Evolutionary conservation across 257 asterid genomes (phyloP).

Genomic region (Nicotiana noctiflora): DNA sequence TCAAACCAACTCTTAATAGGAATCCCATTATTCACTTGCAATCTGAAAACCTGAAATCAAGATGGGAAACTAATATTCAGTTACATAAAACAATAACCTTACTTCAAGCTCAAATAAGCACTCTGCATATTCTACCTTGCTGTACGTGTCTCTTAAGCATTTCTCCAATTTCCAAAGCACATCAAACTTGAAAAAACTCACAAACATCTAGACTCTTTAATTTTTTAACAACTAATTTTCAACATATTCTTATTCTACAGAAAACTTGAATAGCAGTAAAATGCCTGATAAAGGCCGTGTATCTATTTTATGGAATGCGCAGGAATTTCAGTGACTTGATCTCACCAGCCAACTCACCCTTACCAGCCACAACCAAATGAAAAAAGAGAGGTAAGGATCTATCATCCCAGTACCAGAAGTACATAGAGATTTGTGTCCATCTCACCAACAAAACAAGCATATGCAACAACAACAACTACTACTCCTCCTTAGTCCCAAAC

Average conservation of each 20-base stretch:
- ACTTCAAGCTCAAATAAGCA: not conserved
- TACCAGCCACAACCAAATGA: not conserved
- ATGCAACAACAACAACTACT: not conserved
- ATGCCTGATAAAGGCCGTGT: not conserved
- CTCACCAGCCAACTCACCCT: not conserved
- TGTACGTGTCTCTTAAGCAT: not conserved
- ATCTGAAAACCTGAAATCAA: slow-evolving; percentile 72
- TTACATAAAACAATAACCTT: not conserved
- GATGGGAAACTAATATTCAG: slow-evolving; percentile 11
- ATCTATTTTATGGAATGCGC: not conserved
- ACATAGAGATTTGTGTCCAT: not conserved
- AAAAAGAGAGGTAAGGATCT: not conserved
- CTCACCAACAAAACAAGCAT: not conserved
- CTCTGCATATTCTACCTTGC: not conserved
- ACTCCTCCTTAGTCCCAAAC: not conserved
- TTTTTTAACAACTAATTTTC: not conserved
- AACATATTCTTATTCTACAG: not conserved
- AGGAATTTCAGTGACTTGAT: not conserved
- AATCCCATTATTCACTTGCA: slow-evolving; percentile 95
- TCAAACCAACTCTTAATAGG: slow-evolving; percentile 98
- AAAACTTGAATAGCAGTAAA: not conserved
- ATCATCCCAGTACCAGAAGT: not conserved
- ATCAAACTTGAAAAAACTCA: not conserved
- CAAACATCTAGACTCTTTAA: not conserved
- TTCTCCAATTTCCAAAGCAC: not conserved